These are phyloP conservation scores for Plectranthus barbatus DNA, from an alignment of 257 asterid genomes.

Conservation along the genomic window DNA sequence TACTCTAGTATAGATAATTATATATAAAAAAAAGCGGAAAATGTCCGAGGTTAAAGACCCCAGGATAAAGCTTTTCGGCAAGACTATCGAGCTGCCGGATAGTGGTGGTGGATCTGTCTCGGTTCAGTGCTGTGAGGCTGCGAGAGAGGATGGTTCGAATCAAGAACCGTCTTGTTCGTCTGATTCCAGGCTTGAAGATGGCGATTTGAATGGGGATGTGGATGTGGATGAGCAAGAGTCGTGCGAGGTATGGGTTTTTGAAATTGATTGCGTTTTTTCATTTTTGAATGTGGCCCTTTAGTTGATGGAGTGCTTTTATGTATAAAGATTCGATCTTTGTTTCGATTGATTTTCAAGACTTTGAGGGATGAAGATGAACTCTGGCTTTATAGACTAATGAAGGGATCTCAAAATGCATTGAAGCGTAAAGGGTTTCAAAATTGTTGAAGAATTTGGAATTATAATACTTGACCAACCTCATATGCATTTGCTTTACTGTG, in stretches of 20 bases:
- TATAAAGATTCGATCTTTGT: conserved; percentile 27
- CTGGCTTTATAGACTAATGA: conserved; percentile 2
- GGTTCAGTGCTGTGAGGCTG: conserved; percentile 9
- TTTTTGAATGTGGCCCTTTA: conserved; percentile 11
- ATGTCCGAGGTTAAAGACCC: conserved; percentile 83
- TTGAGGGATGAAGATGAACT: background rate
- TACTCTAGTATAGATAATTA: too few relatives aligned
- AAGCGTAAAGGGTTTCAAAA: background rate
- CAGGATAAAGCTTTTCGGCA: conserved; percentile 81
- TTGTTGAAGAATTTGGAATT: background rate
- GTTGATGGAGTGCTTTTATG: background rate
- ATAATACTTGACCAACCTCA: background rate
- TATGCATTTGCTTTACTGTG: background rate
- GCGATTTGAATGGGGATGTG: conserved; percentile 21
- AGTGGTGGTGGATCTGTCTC: too few relatives aligned
- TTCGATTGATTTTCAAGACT: conserved; percentile 22
- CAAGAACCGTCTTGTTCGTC: conserved; percentile 38
- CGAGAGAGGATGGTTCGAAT: conserved; percentile 28
- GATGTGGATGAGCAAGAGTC: conserved; percentile 38
- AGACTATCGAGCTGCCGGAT: conserved; percentile 63
- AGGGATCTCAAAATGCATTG: conserved; percentile 2
- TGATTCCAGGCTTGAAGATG: conserved; percentile 34
- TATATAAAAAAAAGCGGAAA: background rate
- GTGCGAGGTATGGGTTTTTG: conserved; percentile 39
- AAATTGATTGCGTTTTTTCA: background rate